Conservation (phyloP, 2,329 filamentous ascomycete species). For the Aspergillus sp. region DNA sequence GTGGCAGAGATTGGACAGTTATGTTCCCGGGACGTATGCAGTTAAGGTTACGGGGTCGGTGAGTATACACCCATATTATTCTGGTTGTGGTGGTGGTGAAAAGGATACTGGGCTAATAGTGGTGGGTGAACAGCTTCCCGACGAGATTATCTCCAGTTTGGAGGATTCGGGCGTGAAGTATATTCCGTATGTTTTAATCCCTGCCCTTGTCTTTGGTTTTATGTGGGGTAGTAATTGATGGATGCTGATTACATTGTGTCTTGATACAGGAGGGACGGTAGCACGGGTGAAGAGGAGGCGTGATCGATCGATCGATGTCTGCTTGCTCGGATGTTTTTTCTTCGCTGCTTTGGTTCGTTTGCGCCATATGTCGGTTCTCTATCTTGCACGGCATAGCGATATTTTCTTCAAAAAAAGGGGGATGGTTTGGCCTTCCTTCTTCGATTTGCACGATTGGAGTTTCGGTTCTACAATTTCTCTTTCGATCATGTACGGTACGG, state of each 20-base stretch:
- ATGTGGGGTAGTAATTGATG: background rate
- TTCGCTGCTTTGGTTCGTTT: background rate
- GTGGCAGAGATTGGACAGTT: conserved; percentile 89
- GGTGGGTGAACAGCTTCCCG: conserved; percentile 49
- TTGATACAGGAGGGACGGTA: conserved; percentile 46
- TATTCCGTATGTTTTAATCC: conserved; percentile 52
- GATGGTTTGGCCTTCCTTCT: background rate
- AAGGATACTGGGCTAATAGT: background rate
- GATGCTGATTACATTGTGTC: conserved; percentile 13
- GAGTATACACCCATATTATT: conserved; percentile 30
- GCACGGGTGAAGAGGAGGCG: conserved; percentile 47
- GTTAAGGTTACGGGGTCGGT: conserved; percentile 86
- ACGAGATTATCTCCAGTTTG: conserved; percentile 57
- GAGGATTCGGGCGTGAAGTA: conserved; percentile 64
- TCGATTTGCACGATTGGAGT: conserved; percentile 5
- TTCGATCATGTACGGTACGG: conserved; percentile 1
- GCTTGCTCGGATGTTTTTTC: background rate
- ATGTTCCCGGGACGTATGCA: conserved; percentile 87
- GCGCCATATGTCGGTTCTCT: background rate
- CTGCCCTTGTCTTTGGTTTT: background rate
- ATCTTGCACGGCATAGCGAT: background rate
- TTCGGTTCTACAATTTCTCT: background rate
- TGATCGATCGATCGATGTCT: conserved; percentile 18
- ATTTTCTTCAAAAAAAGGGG: background rate
- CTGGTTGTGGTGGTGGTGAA: background rate